A percentile compares a stretch with the other conserved stretches of the same genome.
Evolutionary conservation across 148 eudicot species (phyloP).

Genomic region (Rhododendron ferrugineum): DNA sequence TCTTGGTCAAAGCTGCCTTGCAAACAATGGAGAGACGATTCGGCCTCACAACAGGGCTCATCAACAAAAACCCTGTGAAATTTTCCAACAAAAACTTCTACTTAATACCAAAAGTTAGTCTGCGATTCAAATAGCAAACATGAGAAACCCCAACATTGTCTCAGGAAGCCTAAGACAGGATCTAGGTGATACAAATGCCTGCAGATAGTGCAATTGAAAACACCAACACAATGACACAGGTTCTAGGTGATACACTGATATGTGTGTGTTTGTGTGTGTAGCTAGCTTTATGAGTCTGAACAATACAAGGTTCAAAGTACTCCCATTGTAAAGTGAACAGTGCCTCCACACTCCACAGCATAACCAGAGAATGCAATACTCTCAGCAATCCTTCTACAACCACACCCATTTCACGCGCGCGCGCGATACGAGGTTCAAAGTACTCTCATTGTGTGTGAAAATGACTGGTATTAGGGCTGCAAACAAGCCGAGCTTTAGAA

Average conservation of each 20-base stretch:
- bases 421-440: not conserved
- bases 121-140: not conserved
- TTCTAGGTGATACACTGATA: no score
- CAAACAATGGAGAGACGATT: conserved; percentile 48
- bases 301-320: not conserved
- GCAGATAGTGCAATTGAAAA: not conserved
- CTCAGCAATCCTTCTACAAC: not conserved
- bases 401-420: not conserved
- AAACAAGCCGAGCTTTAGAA: not conserved
- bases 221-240: not conserved
- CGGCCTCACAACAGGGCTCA: conserved; percentile 31
- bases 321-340: not conserved
- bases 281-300: not conserved
- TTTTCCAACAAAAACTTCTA: not conserved
- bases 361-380: not conserved
- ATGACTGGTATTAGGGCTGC: not conserved
- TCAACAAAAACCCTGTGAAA: conserved; percentile 39
- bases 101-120: not conserved
- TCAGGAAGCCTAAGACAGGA: not conserved
- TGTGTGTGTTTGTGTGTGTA: not conserved
- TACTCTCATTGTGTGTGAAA: not conserved
- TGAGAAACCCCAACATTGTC: not conserved
- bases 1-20: conserved; percentile 53
- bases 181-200: not conserved
- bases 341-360: not conserved